Evolutionary conservation across 2,329 filamentous ascomycete species (phyloP), one percentile per base, ranked within the genome.

Genomic region (Mycocentrospora acerina): DNA sequence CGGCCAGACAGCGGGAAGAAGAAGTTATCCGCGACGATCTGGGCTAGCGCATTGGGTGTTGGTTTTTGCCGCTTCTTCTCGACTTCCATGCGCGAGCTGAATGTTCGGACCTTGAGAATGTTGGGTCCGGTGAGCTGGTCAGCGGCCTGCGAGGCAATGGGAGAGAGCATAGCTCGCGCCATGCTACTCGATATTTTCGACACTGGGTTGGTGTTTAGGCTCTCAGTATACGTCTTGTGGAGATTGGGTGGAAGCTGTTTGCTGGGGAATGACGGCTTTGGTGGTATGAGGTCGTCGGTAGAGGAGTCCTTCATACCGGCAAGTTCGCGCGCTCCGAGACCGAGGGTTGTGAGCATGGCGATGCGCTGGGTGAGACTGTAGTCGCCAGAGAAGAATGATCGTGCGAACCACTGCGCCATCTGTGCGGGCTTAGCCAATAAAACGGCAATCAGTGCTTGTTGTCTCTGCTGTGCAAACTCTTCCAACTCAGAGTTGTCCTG

Each of bases 351-450:
- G 35, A 98, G 82, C 25, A 97, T 77, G 0, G 86, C 81, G 7
- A 86, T 87, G 26, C 93, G 80, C 63, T 97, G 91, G 0, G 84
- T 80, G 25, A 97, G 73, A 0, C 90, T 95, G 66, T 93, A 90
- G 61, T 98, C 93, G 12, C 90, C 90, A 28, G 89, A 85, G 62
- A 96, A 97, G 62, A 93, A 94, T 0, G 86, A 85, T 40, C 83
- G 82, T 3, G 86, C 82, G 42, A 94, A 88, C 85, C 88, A 94
- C 11, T 82, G 86, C 0, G 83, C 90, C 79, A 96, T 88, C 35
- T 79, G 76, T 32, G 80, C 72, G 0, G 93, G 88, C 48, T 87
- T 81, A 1, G 88, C 83, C 2, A 93, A 76, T 0, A 95, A 73
- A 7, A 95, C 70, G 0, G 90, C 86, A 29, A 96, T 82, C 73